Evolutionary conservation across 345 rosid genomes (phyloP).

Genomic region (Streptanthus diversifolius): DNA sequence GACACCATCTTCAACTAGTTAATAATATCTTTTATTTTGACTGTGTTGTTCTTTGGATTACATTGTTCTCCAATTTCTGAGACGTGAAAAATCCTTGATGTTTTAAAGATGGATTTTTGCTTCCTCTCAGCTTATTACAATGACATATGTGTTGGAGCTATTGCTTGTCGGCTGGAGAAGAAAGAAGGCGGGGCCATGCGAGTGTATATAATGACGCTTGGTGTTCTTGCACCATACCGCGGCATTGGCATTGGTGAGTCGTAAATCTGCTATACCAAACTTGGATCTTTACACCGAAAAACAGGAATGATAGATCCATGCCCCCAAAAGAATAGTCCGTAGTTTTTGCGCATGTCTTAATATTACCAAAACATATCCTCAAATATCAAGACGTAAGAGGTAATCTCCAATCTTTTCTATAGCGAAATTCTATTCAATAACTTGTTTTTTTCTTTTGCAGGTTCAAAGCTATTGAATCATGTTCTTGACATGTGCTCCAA

Average conservation of each 20-base stretch:
- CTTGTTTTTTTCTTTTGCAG: conserved; percentile 42
- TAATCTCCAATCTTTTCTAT: background rate
- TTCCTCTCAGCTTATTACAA: conserved; percentile 70
- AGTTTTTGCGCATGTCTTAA: background rate
- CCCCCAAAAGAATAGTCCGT: background rate
- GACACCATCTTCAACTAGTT: background rate
- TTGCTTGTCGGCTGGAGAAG: conserved; percentile 94
- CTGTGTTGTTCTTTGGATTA: background rate
- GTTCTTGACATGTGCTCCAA: conserved; percentile 72
- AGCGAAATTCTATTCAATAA: background rate
- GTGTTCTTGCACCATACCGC: conserved; percentile 94
- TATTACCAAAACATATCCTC: background rate
- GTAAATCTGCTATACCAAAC: background rate
- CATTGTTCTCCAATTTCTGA: background rate
- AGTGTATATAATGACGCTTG: conserved; percentile 95
- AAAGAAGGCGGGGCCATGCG: conserved; percentile 69
- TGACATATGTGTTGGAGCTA: conserved; percentile 94
- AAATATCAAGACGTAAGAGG: background rate
- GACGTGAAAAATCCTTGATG: background rate
- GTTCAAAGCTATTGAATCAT: conserved; percentile 81
- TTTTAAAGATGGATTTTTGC: conserved; percentile 18
- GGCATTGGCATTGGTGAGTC: conserved; percentile 90
- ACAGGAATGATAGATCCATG: background rate
- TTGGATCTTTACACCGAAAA: background rate
- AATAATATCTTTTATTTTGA: background rate